These are phyloP conservation scores for Myriosclerotinia duriaeana DNA, from an alignment of 2,329 filamentous ascomycete species.

Conservation along the genomic window DNA sequence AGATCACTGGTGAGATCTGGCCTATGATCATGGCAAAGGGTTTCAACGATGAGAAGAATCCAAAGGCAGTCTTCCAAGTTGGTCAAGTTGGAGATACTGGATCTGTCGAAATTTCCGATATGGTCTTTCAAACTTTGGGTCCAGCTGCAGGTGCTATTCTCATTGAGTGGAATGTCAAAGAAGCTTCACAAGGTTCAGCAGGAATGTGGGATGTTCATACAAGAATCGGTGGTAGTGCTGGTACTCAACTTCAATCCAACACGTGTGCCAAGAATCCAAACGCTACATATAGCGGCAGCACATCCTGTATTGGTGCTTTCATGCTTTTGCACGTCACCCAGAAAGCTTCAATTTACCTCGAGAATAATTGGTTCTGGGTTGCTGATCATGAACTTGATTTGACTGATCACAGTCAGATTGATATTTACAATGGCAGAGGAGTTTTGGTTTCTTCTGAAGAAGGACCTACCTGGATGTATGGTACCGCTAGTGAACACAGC, in stretches of 20 bases:
- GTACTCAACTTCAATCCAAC: constrained; percentile 74
- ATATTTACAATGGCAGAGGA: constrained; percentile 82
- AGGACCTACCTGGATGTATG: constrained; percentile 78
- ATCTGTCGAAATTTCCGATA: constrained; percentile 80
- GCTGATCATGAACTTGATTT: constrained; percentile 87
- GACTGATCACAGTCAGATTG: constrained; percentile 70
- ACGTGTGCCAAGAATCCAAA: constrained; percentile 76
- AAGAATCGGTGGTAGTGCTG: constrained; percentile 82
- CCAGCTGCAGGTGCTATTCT: constrained; percentile 84
- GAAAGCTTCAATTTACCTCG: constrained; percentile 70
- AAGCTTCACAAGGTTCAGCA: constrained; percentile 63
- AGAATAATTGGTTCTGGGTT: constrained; percentile 90
- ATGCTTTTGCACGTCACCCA: constrained; percentile 64
- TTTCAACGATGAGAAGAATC: constrained; percentile 74
- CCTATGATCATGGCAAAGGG: constrained; percentile 84
- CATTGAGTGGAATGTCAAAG: constrained; percentile 86
- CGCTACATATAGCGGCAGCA: constrained; percentile 58
- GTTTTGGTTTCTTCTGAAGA: constrained; percentile 67
- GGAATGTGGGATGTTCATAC: constrained; percentile 97
- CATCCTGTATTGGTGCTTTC: constrained; percentile 72
- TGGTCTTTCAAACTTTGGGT: constrained; percentile 79
- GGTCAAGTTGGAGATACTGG: constrained; percentile 76
- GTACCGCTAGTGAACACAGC: constrained; percentile 66
- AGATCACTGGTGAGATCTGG: constrained; percentile 90
- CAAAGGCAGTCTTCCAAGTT: constrained; percentile 81